Evolutionary conservation across 352 stramenopile genomes (phyloP), one percentile per base, ranked within the genome.

Genomic region (Globisporangium lucens): DNA sequence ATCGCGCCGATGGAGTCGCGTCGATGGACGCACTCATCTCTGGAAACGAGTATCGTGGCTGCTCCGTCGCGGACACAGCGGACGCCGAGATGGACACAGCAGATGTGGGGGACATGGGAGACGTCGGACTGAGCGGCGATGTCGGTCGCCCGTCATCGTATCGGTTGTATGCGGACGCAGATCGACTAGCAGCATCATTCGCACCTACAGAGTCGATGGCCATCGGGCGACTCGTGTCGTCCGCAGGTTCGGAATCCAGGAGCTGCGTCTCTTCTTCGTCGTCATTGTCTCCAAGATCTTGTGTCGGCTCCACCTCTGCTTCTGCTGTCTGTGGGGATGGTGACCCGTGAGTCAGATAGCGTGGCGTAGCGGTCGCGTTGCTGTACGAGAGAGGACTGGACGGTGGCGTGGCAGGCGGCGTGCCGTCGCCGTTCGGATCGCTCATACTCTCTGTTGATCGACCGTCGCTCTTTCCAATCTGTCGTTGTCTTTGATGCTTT

Each of bases 21-120:
- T 94, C 84, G 58, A 94, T 82, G 3, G 87, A 95, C 10, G 87
- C 85, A 51, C 84, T 93, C 78, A 87, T 92, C 70, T 95, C 87
- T 1, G 84, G 78, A 53, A 91, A 94, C 33, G 74, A 70, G 67
- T 85, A 90, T 51, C 83, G 83, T 41, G 80, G 81, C 56, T 89
- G 81, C 61, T 91, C 83, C 1, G 87, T 95, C 33, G 87, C 87
- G 0, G 87, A 95, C 30, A 95, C 83, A 10, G 85, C 83, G 12
- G 85, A 94, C 47, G 80, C 83, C 27, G 87, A 95, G 53, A 94
- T 76, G 66, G 87, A 91, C 57, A 82, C 78, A 38, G 73, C 82
- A 12, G 87, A 95, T 36, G 87, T 85, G 22, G 87, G 87, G 59
- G 82, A 90, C 38, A 80, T 68, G 5, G 82, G 81, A 7, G 86